phyloP scores from a whole-genome alignment of 1,284 basidiomycete species.

The Sanguinoderma infundibulare region DNA sequence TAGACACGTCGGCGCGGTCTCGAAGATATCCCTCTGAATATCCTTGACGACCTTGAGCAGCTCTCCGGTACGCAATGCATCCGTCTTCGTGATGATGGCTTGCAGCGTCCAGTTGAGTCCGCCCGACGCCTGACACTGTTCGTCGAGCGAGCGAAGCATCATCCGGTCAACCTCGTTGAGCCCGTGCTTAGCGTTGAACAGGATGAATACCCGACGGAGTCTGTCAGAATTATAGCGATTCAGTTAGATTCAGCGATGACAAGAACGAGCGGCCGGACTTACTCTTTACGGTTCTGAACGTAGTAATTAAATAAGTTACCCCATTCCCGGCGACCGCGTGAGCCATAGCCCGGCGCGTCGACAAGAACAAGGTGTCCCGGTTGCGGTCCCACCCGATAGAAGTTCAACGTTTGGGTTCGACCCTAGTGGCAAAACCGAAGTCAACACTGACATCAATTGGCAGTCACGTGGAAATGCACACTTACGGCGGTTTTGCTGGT shows the following conservation, averaged over 20 bases:
- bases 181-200: slow-evolving; percentile 70
- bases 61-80: slow-evolving; percentile 45
- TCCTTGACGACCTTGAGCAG: slow-evolving; percentile 37
- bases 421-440: slow-evolving; percentile 54
- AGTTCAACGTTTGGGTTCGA: slow-evolving; percentile 70
- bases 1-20: slow-evolving; percentile 62
- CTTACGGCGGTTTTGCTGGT: slow-evolving; percentile 72
- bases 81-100: slow-evolving; percentile 73
- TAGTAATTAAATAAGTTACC: slow-evolving; percentile 70
- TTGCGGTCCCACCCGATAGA: slow-evolving; percentile 62
- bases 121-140: slow-evolving; percentile 39
- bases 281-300: slow-evolving; percentile 62
- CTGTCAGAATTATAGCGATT: slow-evolving; percentile 39
- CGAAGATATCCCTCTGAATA: slow-evolving; percentile 46
- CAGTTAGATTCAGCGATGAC: not conserved
- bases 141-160: slow-evolving; percentile 62
- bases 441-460: not conserved
- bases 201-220: slow-evolving; percentile 68
- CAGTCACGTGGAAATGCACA: slow-evolving; percentile 18
- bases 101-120: slow-evolving; percentile 62
- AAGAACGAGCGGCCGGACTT: slow-evolving; percentile 28
- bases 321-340: slow-evolving; percentile 75
- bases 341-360: slow-evolving; percentile 79
- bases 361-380: slow-evolving; percentile 68
- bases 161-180: slow-evolving; percentile 56